These are phyloP conservation scores for Fusarium piperis DNA, from an alignment of 2,329 filamentous ascomycete genomes.

Conservation along the genomic window DNA sequence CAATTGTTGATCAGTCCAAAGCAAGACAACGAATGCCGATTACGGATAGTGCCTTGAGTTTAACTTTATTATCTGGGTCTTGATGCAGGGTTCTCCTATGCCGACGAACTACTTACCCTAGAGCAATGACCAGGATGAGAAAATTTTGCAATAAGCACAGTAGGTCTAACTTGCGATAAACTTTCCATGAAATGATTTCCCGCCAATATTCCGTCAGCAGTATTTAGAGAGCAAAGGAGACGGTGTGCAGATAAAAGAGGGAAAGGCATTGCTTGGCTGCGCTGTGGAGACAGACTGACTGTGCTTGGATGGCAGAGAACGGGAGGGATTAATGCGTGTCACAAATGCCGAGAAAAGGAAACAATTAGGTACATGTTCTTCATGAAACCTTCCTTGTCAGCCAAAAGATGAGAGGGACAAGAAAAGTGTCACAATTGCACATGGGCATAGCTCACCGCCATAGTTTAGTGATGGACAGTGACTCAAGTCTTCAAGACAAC, in stretches of 20 bases:
- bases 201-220: background rate
- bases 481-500: background rate
- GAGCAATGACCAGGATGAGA: background rate
- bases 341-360: background rate
- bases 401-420: background rate
- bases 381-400: background rate
- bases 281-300: too few relatives aligned
- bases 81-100: background rate
- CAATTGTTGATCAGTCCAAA: background rate
- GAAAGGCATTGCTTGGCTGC: background rate
- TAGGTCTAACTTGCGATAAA: background rate
- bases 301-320: too few relatives aligned
- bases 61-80: background rate
- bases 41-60: background rate
- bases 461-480: background rate
- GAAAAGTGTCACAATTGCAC: rapidly evolving
- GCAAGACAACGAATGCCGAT: background rate
- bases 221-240: rapidly evolving
- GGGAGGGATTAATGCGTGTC: too few relatives aligned
- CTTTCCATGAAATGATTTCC: background rate
- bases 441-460: background rate
- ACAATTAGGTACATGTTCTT: rapidly evolving
- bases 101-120: background rate
- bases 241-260: background rate
- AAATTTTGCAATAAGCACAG: background rate